These are phyloP conservation scores for Tolypocladium endophyticum DNA, from an alignment of 2,329 filamentous ascomycete genomes.

Conservation along the genomic window DNA sequence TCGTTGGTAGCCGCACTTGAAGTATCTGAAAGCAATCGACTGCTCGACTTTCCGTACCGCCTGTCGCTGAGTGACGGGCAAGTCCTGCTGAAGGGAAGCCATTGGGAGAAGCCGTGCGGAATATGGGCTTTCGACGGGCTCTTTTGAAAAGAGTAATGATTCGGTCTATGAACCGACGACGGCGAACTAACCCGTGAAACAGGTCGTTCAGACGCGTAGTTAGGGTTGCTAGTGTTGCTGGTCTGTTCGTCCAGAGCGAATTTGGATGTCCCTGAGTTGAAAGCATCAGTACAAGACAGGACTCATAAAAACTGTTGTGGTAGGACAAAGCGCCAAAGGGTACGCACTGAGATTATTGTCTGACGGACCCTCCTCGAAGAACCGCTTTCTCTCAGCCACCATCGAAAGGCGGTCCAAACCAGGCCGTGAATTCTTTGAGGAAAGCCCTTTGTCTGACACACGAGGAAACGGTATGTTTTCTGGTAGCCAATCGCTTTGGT, in stretches of 20 bases:
- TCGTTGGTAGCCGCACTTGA: background rate
- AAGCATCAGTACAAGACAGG: background rate
- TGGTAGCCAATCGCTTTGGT: background rate
- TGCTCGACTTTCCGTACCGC: background rate
- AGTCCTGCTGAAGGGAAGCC: background rate
- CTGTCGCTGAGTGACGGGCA: background rate
- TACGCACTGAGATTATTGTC: background rate
- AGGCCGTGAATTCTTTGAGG: background rate
- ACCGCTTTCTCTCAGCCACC: slow-evolving; percentile 12
- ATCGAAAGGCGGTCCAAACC: slow-evolving; percentile 2
- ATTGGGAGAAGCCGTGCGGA: background rate
- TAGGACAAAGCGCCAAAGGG: background rate
- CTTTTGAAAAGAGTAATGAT: background rate
- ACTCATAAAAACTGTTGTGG: background rate
- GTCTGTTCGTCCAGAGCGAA: background rate
- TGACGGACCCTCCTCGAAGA: slow-evolving; percentile 9
- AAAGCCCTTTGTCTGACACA: background rate
- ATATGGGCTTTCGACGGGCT: background rate
- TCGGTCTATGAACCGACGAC: background rate
- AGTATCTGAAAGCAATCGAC: background rate
- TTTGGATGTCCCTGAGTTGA: background rate
- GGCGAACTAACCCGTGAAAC: background rate
- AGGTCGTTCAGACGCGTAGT: background rate
- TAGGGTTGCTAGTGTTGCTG: too few species aligned
- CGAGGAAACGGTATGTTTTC: background rate